Percentiles rank a stretch among this genome's conserved stretches.
Conservation (phyloP, 2,329 filamentous ascomycete genomes). For the Drechmeria coniospora region DNA sequence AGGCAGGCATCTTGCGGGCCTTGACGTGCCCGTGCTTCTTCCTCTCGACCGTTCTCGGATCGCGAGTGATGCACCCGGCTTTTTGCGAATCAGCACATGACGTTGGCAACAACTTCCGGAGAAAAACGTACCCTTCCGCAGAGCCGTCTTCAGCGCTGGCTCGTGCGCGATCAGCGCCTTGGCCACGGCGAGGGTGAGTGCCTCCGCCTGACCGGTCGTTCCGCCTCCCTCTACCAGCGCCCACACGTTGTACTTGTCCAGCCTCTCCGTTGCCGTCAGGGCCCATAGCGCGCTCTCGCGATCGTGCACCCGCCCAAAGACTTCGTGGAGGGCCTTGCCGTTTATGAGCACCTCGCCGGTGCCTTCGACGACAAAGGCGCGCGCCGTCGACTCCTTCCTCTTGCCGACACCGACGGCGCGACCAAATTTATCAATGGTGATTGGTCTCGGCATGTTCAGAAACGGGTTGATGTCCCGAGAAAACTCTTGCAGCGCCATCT, state of each 20-base stretch:
- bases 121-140: constrained; percentile 64
- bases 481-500: constrained; percentile 49
- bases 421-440: constrained; percentile 59
- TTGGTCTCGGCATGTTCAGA: constrained; percentile 45
- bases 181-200: constrained; percentile 75
- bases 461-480: constrained; percentile 60
- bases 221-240: constrained; percentile 73
- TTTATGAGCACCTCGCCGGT: constrained; percentile 84
- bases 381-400: constrained; percentile 75
- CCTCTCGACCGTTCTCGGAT: constrained; percentile 84
- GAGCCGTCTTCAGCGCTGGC: constrained; percentile 71
- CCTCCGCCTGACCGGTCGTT: constrained; percentile 89
- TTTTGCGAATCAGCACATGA: constrained; percentile 10
- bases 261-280: constrained; percentile 61
- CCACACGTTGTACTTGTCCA: constrained; percentile 98
- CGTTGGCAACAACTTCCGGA: not conserved
- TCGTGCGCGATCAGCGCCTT: constrained; percentile 85
- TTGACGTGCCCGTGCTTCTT: constrained; percentile 96
- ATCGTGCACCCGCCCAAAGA: constrained; percentile 80
- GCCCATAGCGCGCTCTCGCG: constrained; percentile 91
- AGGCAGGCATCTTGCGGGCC: constrained; percentile 93
- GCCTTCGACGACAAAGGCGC: constrained; percentile 81
- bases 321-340: constrained; percentile 66
- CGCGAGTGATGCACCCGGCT: constrained; percentile 89
- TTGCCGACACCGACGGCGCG: constrained; percentile 67